These are phyloP conservation scores for Graphilbum sp. DNA, from an alignment of 2,329 filamentous ascomycete genomes.

Conservation along the genomic window DNA sequence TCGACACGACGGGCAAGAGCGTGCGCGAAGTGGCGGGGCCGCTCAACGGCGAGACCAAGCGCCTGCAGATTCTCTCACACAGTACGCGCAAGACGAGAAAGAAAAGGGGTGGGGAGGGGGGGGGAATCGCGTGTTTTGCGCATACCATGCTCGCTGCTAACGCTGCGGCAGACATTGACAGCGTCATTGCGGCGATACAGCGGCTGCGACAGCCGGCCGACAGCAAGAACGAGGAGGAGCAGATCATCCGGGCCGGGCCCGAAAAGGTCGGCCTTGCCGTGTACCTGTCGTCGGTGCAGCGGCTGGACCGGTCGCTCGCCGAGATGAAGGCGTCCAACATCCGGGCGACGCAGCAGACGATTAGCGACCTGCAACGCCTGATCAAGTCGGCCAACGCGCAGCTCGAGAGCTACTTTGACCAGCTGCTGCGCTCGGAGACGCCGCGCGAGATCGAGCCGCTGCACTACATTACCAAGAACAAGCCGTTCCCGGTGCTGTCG, in stretches of 20 bases:
- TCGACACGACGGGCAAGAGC: conserved; percentile 78
- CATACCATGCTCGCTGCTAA: too few relatives aligned
- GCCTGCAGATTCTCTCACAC: conserved; percentile 68
- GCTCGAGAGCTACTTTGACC: conserved; percentile 70
- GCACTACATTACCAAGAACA: conserved; percentile 82
- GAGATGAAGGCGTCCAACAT: conserved; percentile 86
- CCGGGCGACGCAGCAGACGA: conserved; percentile 78
- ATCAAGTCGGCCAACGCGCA: conserved; percentile 67
- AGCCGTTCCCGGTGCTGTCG: conserved; percentile 64
- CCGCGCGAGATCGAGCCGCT: conserved; percentile 72
- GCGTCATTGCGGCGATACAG: conserved; percentile 73
- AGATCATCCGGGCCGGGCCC: conserved; percentile 76
- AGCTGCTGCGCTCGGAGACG: conserved; percentile 58
- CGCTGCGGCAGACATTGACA: conserved; percentile 54
- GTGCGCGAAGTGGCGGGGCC: conserved; percentile 86
- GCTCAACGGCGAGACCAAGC: conserved; percentile 81
- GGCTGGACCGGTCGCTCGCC: conserved; percentile 66
- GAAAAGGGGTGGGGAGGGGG: too few relatives aligned
- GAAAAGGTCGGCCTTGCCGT: conserved; percentile 65
- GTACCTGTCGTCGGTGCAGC: conserved; percentile 80
- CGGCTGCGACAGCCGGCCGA: conserved; percentile 80
- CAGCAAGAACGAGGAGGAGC: conserved; percentile 80
- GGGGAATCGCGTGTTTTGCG: too few relatives aligned
- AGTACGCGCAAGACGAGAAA: conserved; percentile 31
- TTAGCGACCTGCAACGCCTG: conserved; percentile 61